Evolutionary conservation across 108 stramenopile species (phyloP).

Genomic region (Discostella stelligeroides): DNA sequence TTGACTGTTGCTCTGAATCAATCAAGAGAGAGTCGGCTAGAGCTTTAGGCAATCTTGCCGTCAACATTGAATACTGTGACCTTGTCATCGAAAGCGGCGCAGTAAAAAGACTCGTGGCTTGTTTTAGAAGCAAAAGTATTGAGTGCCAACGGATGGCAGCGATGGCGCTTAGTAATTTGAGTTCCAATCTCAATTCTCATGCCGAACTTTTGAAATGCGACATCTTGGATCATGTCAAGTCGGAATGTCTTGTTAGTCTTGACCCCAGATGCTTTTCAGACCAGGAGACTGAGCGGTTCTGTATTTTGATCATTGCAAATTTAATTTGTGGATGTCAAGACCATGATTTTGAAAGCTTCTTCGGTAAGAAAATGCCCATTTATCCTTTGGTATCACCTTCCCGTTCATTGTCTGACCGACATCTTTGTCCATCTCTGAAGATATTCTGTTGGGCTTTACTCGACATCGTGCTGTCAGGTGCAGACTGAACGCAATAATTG

Average conservation of each 20-base stretch:
- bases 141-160: constrained; percentile 68
- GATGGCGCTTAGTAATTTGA: constrained; percentile 73
- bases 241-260: constrained; percentile 56
- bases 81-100: constrained; percentile 60
- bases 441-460: constrained; percentile 66
- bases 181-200: constrained; percentile 70
- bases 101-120: constrained; percentile 53
- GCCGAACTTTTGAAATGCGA: constrained; percentile 54
- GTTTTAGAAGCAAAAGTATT: constrained; percentile 54
- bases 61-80: constrained; percentile 75
- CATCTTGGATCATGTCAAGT: constrained; percentile 60
- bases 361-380: constrained; percentile 29
- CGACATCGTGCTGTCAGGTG: constrained; percentile 77
- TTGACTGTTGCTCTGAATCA: constrained; percentile 44
- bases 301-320: constrained; percentile 73
- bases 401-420: neutral
- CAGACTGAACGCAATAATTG: constrained; percentile 80
- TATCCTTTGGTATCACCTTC: constrained; percentile 1
- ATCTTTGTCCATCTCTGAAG: constrained; percentile 7
- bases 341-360: constrained; percentile 52
- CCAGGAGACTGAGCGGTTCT: constrained; percentile 78
- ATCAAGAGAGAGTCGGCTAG: constrained; percentile 79
- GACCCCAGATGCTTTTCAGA: constrained; percentile 73
- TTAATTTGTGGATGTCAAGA: constrained; percentile 60
- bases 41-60: constrained; percentile 81